phyloP scores from a whole-genome alignment of 2,329 filamentous ascomycete genomes.

The Blumeriella jaapii region DNA sequence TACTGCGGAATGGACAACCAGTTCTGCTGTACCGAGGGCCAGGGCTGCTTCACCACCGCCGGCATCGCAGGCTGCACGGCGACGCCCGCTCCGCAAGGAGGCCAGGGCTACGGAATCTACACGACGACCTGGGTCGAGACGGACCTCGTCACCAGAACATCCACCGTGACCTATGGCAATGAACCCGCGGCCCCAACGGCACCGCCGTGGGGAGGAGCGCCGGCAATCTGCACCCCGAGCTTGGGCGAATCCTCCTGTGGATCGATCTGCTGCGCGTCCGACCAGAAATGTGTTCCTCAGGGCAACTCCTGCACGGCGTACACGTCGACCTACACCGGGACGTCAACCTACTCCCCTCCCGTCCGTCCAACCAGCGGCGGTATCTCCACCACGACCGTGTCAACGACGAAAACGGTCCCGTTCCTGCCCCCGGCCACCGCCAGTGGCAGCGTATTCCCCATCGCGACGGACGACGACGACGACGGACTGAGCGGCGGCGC shows the following conservation, averaged over 20 bases:
- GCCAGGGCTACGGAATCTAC: slow-evolving; percentile 21
- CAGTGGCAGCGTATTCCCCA: slow-evolving; percentile 29
- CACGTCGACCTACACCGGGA: slow-evolving; percentile 29
- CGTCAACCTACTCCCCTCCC: slow-evolving; percentile 28
- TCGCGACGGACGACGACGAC: slow-evolving; percentile 8
- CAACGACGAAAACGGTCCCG: slow-evolving; percentile 34
- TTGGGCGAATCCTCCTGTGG: slow-evolving; percentile 52
- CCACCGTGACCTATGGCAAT: slow-evolving; percentile 32
- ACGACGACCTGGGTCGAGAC: slow-evolving; percentile 47
- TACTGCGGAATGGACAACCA: slow-evolving; percentile 44
- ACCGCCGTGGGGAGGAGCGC: slow-evolving; percentile 16
- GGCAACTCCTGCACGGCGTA: slow-evolving; percentile 16
- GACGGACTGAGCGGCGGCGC: slow-evolving; percentile 53
- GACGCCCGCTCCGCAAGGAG: slow-evolving; percentile 20
- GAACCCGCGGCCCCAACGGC: background rate
- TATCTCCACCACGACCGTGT: slow-evolving; percentile 39
- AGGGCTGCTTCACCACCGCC: slow-evolving; percentile 40
- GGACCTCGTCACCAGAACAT: slow-evolving; percentile 39
- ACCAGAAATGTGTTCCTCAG: slow-evolving; percentile 49
- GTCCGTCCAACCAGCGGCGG: slow-evolving; percentile 41
- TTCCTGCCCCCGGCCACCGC: slow-evolving; percentile 43
- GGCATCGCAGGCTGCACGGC: slow-evolving; percentile 39
- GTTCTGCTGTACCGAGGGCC: slow-evolving; percentile 40
- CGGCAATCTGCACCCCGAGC: slow-evolving; percentile 39
- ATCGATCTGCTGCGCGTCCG: slow-evolving; percentile 55